Evolutionary conservation across 2,329 filamentous ascomycete species (phyloP).

Genomic region (Meredithiella fracta): DNA sequence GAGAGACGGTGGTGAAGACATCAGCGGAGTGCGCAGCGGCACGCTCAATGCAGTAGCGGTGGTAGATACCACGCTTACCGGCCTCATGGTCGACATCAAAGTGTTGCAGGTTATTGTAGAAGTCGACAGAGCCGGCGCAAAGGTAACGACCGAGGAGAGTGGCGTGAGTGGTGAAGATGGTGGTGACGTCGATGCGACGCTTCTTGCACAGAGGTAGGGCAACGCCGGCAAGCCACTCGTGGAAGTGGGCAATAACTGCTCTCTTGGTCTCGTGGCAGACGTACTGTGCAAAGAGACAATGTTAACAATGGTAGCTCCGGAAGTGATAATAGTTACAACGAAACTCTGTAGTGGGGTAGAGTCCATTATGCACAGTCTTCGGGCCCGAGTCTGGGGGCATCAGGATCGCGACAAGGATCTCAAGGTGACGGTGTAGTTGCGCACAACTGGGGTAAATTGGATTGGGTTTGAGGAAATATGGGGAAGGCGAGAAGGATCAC

Average conservation of each 20-base stretch:
- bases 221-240: conserved; percentile 95
- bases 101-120: conserved; percentile 96
- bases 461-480: conserved; percentile 10
- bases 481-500: conserved; percentile 6
- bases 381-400: conserved; percentile 3
- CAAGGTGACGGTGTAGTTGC: background rate
- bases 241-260: conserved; percentile 94
- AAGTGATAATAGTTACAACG: background rate
- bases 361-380: conserved; percentile 2
- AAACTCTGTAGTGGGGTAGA: background rate
- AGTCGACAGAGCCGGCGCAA: conserved; percentile 92
- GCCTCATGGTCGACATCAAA: conserved; percentile 96
- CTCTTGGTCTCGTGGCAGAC: conserved; percentile 81
- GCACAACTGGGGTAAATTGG: conserved; percentile 7
- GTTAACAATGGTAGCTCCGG: background rate
- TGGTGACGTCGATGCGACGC: conserved; percentile 88
- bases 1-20: conserved; percentile 96
- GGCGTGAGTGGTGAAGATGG: conserved; percentile 96
- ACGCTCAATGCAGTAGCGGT: conserved; percentile 94
- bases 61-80: conserved; percentile 95
- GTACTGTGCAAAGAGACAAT: conserved; percentile 39
- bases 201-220: conserved; percentile 83
- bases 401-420: conserved; percentile 13
- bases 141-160: conserved; percentile 83
- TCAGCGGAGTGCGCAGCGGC: conserved; percentile 82